These are phyloP conservation scores for Coemansia sp. DNA, from an alignment of 192 early-diverging fungal species.

Conservation along the genomic window DNA sequence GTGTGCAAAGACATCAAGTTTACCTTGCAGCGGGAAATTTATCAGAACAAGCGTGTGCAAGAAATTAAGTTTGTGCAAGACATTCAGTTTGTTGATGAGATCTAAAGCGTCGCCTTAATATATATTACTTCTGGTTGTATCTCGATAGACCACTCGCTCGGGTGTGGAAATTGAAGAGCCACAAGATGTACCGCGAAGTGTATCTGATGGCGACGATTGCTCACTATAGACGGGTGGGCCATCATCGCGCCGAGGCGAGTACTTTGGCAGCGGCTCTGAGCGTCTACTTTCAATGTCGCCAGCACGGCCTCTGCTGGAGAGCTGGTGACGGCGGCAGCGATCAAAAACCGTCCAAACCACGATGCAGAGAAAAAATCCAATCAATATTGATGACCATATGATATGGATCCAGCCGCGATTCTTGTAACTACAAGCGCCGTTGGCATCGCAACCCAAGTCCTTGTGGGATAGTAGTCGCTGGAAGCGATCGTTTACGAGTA, in stretches of 20 bases:
- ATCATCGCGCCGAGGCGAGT: conserved; percentile 17
- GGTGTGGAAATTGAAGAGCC: conserved; percentile 1
- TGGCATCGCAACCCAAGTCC: conserved; percentile 12
- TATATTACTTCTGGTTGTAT: background rate
- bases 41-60: conserved; percentile 3
- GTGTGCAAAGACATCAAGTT: conserved; percentile 2
- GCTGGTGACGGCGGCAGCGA: conserved; percentile 6
- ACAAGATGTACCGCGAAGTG: background rate
- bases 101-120: background rate
- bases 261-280: conserved; percentile 32
- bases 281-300: conserved; percentile 5
- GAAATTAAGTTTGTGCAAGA: background rate
- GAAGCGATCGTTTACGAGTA: background rate
- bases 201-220: background rate
- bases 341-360: conserved; percentile 1
- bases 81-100: background rate
- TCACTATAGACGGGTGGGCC: background rate
- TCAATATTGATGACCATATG: conserved; percentile 16
- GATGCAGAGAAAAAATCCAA: background rate
- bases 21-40: conserved; percentile 8
- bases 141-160: conserved; percentile 1
- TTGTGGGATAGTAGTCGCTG: background rate
- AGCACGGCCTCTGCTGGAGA: background rate
- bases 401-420: conserved; percentile 21
- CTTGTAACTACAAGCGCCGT: conserved; percentile 20